These are phyloP conservation scores for Stylosanthes scabra DNA, from an alignment of 331 rosid species.

Conservation along the genomic window DNA sequence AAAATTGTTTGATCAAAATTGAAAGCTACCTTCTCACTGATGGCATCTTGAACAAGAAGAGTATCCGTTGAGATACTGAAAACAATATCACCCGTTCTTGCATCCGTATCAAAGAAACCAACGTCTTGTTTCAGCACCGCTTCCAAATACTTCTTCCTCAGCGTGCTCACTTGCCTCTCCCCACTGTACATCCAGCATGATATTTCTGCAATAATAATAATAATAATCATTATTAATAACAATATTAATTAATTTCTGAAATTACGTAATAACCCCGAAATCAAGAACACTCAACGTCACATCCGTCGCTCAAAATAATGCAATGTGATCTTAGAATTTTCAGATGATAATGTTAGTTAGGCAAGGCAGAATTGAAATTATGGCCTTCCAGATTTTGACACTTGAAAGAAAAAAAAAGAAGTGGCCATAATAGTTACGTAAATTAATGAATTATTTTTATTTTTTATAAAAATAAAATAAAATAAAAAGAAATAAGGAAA, in stretches of 20 bases:
- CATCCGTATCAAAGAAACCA: constrained; percentile 96
- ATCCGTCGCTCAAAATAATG: no score
- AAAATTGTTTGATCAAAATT: neutral
- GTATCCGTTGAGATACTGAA: constrained; percentile 96
- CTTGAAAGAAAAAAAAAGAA: constrained; percentile 43
- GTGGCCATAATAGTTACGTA: constrained; percentile 38
- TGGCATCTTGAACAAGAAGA: constrained; percentile 95
- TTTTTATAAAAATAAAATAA: no score
- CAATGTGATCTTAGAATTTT: neutral
- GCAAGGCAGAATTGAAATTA: constrained; percentile 5
- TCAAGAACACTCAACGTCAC: no score
- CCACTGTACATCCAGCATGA: constrained; percentile 99
- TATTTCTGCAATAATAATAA: constrained; percentile 64
- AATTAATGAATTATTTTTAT: neutral
- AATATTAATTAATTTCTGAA: no score
- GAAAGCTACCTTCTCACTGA: constrained; percentile 86
- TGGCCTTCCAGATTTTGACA: constrained; percentile 34
- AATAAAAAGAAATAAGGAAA: neutral
- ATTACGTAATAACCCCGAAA: no score
- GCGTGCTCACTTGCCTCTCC: constrained; percentile 91
- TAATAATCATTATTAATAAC: no score
- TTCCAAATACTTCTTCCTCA: constrained; percentile 93
- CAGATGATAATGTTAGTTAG: constrained; percentile 36
- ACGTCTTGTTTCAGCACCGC: constrained; percentile 96
- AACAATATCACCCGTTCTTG: constrained; percentile 97